phyloP scores from a whole-genome alignment of 345 rosid species.

The Murraya koenigii region DNA sequence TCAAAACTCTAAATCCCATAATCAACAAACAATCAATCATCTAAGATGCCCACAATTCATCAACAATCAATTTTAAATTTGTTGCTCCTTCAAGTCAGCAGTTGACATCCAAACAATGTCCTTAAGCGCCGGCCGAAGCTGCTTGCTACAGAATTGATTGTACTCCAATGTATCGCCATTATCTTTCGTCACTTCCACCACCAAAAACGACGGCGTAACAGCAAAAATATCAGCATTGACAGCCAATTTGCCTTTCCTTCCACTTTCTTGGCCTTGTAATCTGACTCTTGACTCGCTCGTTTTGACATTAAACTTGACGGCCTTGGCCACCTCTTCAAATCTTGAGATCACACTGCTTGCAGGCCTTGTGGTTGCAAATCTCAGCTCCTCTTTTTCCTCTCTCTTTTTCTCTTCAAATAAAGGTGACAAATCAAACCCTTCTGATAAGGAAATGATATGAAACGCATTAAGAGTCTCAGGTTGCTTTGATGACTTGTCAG shows the following conservation, averaged over 20 bases:
- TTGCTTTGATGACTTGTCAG: constrained; percentile 34
- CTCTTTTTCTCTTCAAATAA: constrained; percentile 85
- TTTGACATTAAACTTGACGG: constrained; percentile 60
- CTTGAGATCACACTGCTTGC: constrained; percentile 84
- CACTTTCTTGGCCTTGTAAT: constrained; percentile 71
- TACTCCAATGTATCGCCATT: constrained; percentile 86
- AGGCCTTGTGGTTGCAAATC: constrained; percentile 74
- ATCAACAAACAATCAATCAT: background rate
- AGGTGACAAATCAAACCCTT: constrained; percentile 86
- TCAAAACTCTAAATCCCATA: background rate
- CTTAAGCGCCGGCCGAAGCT: constrained; percentile 86
- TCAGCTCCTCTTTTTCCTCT: constrained; percentile 74
- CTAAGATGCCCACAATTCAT: background rate
- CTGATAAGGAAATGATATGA: constrained; percentile 80
- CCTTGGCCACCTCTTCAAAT: constrained; percentile 70
- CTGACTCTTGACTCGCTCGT: constrained; percentile 72
- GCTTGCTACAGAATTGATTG: constrained; percentile 79
- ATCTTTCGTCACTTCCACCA: constrained; percentile 92
- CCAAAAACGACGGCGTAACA: constrained; percentile 65
- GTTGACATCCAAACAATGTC: constrained; percentile 79
- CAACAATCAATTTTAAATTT: background rate
- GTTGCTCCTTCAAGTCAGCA: background rate
- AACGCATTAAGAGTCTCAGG: constrained; percentile 78
- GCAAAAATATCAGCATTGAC: constrained; percentile 79
- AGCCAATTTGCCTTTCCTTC: constrained; percentile 80